Conservation (phyloP, 2,329 filamentous ascomycete species). For the Neonectria ditissima region DNA sequence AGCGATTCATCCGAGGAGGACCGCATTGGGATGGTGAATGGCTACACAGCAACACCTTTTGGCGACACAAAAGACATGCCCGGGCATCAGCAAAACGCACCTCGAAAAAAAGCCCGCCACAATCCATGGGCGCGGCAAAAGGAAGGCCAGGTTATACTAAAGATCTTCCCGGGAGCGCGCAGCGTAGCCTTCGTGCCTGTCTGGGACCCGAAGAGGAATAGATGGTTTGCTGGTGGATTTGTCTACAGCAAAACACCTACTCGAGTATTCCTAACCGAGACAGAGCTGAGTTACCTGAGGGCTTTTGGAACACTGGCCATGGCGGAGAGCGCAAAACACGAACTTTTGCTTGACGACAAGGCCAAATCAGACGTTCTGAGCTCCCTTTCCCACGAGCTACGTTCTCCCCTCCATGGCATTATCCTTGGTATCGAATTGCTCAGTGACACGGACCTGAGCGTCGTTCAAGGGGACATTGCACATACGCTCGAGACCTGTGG, state of each 20-base stretch:
- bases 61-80: not conserved
- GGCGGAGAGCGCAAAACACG: conserved; percentile 59
- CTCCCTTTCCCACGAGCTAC: conserved; percentile 71
- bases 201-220: conserved; percentile 59
- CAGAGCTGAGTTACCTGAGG: conserved; percentile 63
- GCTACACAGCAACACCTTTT: not conserved
- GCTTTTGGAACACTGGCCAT: conserved; percentile 67
- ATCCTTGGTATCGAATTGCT: conserved; percentile 66
- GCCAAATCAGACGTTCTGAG: conserved; percentile 70
- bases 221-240: conserved; percentile 63
- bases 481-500: conserved; percentile 64
- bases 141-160: conserved; percentile 41
- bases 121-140: conserved; percentile 31
- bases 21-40: not conserved
- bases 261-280: conserved; percentile 57
- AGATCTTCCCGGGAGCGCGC: conserved; percentile 56
- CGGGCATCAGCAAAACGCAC: not conserved
- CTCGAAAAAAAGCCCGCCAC: conserved; percentile 15
- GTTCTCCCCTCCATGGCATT: conserved; percentile 71
- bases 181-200: conserved; percentile 61
- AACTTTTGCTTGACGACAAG: conserved; percentile 49
- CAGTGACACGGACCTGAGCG: conserved; percentile 61
- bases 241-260: conserved; percentile 59
- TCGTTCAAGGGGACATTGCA: conserved; percentile 60
- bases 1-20: conserved; percentile 50